A percentile compares a stretch with the other conserved stretches of the same genome.
Evolutionary conservation across 1,284 basidiomycete species (phyloP).

Genomic region (Ceratobasidium sp.): DNA sequence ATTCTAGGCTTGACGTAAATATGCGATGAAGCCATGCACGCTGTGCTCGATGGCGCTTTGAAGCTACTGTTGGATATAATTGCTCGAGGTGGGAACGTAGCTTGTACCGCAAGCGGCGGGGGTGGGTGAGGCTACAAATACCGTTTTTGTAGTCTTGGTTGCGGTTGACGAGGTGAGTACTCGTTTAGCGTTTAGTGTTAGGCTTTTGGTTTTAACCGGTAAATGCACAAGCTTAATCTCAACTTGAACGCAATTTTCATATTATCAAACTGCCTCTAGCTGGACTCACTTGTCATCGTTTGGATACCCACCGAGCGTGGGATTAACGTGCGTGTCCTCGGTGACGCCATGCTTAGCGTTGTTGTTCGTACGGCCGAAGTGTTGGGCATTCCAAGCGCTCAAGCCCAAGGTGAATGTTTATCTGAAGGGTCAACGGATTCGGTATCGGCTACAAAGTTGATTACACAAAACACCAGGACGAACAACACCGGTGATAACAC

Average conservation of each 20-base stretch:
- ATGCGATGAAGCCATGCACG: neutral
- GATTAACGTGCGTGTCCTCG: constrained; percentile 80
- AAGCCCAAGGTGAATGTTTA: constrained; percentile 82
- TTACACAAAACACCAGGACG: neutral
- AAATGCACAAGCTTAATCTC: neutral
- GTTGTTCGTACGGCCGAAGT: constrained; percentile 72
- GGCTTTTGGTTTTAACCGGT: constrained; percentile 60
- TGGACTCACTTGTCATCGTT: constrained; percentile 63
- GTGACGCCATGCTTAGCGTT: constrained; percentile 86
- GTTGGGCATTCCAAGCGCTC: constrained; percentile 73
- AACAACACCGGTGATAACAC: constrained; percentile 78
- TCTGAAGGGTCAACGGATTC: constrained; percentile 73
- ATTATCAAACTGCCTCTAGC: constrained; percentile 65
- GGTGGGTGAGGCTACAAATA: neutral
- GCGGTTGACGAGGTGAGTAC: constrained; percentile 15
- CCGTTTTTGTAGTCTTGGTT: constrained; percentile 38
- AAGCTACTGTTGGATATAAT: neutral
- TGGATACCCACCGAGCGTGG: constrained; percentile 65
- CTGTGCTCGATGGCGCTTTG: constrained; percentile 17
- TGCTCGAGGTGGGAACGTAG: constrained; percentile 15
- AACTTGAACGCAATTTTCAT: constrained; percentile 15
- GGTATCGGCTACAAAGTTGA: constrained; percentile 55
- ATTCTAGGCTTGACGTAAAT: neutral
- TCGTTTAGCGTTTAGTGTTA: constrained; percentile 53
- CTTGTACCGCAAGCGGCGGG: constrained; percentile 10